Evolutionary conservation across 177 flowering plant genomes (phyloP).

Genomic region (Tripterygium wilfordii): DNA sequence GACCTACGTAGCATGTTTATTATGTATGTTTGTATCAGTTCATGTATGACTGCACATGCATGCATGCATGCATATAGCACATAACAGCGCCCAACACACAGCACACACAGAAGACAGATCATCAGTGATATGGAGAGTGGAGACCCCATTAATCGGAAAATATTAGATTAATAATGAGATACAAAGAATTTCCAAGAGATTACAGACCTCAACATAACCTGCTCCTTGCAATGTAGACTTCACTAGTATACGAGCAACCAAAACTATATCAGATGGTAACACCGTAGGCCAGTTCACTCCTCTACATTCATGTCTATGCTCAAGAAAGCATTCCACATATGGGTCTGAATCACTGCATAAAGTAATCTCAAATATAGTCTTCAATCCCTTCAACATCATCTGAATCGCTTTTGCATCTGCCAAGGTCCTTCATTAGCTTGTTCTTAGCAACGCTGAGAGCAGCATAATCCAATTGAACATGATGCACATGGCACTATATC

Average conservation of each 20-base stretch:
- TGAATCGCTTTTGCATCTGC: constrained; percentile 18
- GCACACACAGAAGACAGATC: neutral
- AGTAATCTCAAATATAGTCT: constrained; percentile 26
- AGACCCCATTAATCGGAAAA: no score
- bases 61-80: no score
- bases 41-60: no score
- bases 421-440: constrained; percentile 29
- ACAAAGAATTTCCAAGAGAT: constrained; percentile 19
- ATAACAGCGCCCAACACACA: no score
- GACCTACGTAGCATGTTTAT: no score
- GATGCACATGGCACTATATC: constrained; percentile 72
- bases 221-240: constrained; percentile 36
- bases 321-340: constrained; percentile 24
- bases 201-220: constrained; percentile 9
- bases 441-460: constrained; percentile 56
- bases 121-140: constrained; percentile 3
- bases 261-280: constrained; percentile 68
- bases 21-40: no score
- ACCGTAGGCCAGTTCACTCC: constrained; percentile 78
- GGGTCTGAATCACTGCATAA: constrained; percentile 9
- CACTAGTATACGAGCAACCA: constrained; percentile 69
- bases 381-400: constrained; percentile 33
- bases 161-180: neutral
- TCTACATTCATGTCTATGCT: constrained; percentile 82
- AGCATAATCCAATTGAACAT: constrained; percentile 70